phyloP scores from a whole-genome alignment of 495 filamentous ascomycete species.

The Neurospora sp. region DNA sequence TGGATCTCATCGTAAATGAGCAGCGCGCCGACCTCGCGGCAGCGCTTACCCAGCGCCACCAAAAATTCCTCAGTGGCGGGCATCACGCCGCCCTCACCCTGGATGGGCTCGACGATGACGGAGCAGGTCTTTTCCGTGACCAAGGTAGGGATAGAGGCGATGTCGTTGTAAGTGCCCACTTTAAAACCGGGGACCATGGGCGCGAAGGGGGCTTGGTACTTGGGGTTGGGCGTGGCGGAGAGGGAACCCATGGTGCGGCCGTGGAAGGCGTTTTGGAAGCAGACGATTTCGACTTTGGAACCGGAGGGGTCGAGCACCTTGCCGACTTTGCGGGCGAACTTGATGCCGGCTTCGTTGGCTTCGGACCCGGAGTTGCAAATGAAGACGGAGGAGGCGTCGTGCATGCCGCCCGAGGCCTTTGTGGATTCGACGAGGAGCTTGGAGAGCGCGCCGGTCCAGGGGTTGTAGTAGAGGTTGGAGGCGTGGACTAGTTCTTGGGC shows the following conservation, averaged over 20 bases:
- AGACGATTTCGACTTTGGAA: constrained; percentile 72
- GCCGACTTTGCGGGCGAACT: constrained; percentile 88
- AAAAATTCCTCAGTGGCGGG: constrained; percentile 77
- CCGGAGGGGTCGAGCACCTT: constrained; percentile 61
- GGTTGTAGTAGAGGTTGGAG: constrained; percentile 94
- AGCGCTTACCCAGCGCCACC: constrained; percentile 62
- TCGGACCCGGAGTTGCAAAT: constrained; percentile 91
- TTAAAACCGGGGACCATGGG: constrained; percentile 93
- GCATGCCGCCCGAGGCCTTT: constrained; percentile 63
- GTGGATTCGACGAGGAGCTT: constrained; percentile 77
- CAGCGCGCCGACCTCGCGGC: constrained; percentile 78
- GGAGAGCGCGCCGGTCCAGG: constrained; percentile 81
- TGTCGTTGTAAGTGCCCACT: constrained; percentile 79
- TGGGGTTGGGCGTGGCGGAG: constrained; percentile 93
- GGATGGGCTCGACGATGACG: constrained; percentile 96
- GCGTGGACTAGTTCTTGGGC: constrained; percentile 73
- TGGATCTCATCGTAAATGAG: constrained; percentile 96
- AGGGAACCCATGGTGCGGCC: constrained; percentile 90
- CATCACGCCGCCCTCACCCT: constrained; percentile 91
- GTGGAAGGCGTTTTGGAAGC: constrained; percentile 87
- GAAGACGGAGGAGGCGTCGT: constrained; percentile 71
- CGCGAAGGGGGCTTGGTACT: constrained; percentile 90
- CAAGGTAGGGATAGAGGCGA: too few species aligned
- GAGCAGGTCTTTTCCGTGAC: constrained; percentile 82
- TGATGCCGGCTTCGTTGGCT: constrained; percentile 96